phyloP scores from a whole-genome alignment of 2,329 filamentous ascomycete species.

The Cryphonectria radicalis region DNA sequence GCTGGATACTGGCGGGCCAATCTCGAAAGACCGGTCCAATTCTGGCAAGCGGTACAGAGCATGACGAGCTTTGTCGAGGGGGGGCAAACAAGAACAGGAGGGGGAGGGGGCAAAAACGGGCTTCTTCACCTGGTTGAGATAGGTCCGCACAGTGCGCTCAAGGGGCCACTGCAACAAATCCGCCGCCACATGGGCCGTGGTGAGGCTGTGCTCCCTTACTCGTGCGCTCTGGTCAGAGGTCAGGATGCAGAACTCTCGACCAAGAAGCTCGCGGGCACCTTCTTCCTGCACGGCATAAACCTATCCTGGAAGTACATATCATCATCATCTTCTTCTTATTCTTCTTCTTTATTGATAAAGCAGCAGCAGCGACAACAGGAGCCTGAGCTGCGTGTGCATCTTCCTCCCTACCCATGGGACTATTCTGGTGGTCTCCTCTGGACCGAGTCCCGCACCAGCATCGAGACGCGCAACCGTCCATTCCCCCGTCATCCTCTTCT shows the following conservation, averaged over 20 bases:
- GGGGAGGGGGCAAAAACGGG: background rate
- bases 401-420: slow-evolving; percentile 9
- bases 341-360: background rate
- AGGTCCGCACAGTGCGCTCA: background rate
- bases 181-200: background rate
- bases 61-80: background rate
- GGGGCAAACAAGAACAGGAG: background rate
- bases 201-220: background rate
- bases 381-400: background rate
- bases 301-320: background rate
- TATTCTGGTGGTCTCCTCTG: background rate
- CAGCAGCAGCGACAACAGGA: too few species aligned
- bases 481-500: background rate
- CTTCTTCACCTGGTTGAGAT: background rate
- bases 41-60: background rate
- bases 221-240: background rate
- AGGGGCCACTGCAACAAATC: background rate
- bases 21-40: background rate
- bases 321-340: background rate
- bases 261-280: slow-evolving; percentile 53
- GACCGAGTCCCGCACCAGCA: slow-evolving; percentile 4
- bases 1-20: background rate
- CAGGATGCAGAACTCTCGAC: background rate
- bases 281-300: slow-evolving; percentile 31
- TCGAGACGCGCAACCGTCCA: background rate